Evolutionary conservation across 768 basidiomycete species (phyloP), one percentile per base, ranked within the genome.

Genomic region (Tricholoma furcatifolium): DNA sequence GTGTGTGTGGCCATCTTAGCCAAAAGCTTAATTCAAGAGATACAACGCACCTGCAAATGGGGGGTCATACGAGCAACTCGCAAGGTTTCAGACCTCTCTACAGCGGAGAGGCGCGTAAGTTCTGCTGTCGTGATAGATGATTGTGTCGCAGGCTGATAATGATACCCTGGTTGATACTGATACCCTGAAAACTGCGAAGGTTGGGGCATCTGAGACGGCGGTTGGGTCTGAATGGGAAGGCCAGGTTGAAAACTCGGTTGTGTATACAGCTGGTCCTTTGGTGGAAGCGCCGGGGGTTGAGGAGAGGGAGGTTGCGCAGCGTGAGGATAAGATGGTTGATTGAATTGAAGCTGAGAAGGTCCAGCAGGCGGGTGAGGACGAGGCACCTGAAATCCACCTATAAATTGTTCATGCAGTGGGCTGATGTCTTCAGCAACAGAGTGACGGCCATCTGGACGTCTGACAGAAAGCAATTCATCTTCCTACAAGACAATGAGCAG

Each of bases 31-130:
- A 49, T 18, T 44, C 49, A 18, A 4, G n/a, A 43, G 36, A 3
- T n/a, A n/a, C 21, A 39, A 62, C 70, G 36, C 51, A 77, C 79
- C 67, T 89, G 87, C 23, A 97, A 77, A 68, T 88, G 81, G 8
- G 93, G 93, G 18, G 85, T 70, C 88, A 91, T 95, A 38, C 82
- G 75, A 17, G 81, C 81, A 6, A 80, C 73, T 46, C 75, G 74
- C 34, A 85, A 71, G 6, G 73, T 68, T 44, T 79, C 70, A n/a
- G 89, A 83, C 41, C 88, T 75, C 59, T 91, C 87, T 34, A 83
- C 77, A 1, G 88, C 78, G 38, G 72, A 73, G 67, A 88, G 71
- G 30, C 72, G 74, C 7, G 80, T 72, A 48, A 85, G 67, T 48
- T 76, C 68, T 42, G 61, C 68, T 15, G 72, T 58, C 20, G 71